Evolutionary conservation across 129 eudicot genomes (phyloP), one percentile per base, ranked within the genome.

Genomic region (Arctium lappa): DNA sequence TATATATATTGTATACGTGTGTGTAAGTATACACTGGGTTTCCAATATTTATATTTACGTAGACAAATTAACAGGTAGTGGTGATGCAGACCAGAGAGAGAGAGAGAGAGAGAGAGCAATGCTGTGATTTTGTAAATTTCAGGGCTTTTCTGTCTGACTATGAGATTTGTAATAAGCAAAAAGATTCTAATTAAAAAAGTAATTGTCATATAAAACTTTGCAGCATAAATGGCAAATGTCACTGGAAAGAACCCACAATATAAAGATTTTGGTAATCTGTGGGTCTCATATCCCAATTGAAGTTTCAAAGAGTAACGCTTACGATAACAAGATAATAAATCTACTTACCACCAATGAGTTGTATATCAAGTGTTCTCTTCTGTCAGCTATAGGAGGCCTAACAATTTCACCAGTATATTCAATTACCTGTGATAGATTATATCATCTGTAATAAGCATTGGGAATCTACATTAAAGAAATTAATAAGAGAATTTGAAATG

Each of bases 401-500:
- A 96, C 97, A 87, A 96, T 82, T 88, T 96, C 99, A 30, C 99
- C 99, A 46, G 93, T 91, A 89, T 96, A 96, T 78, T 96, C 99
- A 79, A 96, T 96, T 8, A 96, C 92, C 99, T 96, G 79, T 18
- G 50, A 48, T 12, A 18, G 40, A 84, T 74, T 30, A 83, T 42
- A 79, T 18, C 36, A 79, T 18, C 36, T 39, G 56, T 30, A 11
- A 5, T 30, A 56, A 60, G 40, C 73, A 31, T 22, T 31, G 69
- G 68, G 16, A 38, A 36, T 65, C 31, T 31, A 48, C 18, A 22
- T 69, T 68, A 44, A 11, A 30, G 12, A 81, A 81, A 13, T 32
- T 65, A 72, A 11, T 48, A 12, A 40, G 16, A 33, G 18, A 15
- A 34, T 50, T 46, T n/a, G 30, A 69, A 76, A 70, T 15, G 32